Conservation (phyloP, 2,329 filamentous ascomycete genomes). For the Aspergillus quadricinctus region DNA sequence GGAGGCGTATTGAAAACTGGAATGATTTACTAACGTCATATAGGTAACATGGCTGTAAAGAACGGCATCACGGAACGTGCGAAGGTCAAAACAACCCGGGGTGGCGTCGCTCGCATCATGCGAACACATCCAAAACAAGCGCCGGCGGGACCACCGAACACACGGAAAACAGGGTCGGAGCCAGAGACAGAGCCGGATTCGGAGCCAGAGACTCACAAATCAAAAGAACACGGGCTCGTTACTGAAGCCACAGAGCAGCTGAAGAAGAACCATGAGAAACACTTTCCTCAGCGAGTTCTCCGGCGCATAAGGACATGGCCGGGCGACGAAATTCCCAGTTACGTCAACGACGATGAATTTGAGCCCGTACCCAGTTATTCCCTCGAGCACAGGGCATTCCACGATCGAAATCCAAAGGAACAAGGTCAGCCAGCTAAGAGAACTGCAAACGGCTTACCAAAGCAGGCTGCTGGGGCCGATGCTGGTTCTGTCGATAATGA, state of each 20-base stretch:
- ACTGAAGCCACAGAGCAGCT: neutral
- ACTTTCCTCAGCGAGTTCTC: neutral
- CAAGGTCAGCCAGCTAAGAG: neutral
- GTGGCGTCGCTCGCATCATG: neutral
- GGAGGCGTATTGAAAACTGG: neutral
- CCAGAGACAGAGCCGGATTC: neutral
- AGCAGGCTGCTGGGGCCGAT: neutral
- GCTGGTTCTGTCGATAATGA: neutral
- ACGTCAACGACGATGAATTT: neutral
- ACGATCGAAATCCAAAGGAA: neutral
- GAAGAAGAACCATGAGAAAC: neutral
- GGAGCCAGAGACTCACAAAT: neutral
- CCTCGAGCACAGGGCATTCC: neutral
- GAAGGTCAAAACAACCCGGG: neutral
- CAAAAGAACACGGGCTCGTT: neutral
- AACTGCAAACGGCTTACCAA: neutral
- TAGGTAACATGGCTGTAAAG: neutral
- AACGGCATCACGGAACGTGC: neutral
- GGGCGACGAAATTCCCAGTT: neutral
- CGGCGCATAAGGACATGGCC: constrained; percentile 1
- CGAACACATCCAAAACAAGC: neutral
- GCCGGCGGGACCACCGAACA: neutral
- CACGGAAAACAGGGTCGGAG: neutral
- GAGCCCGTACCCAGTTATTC: neutral
- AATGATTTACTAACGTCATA: neutral